Conservation (phyloP, 2,329 filamentous ascomycete genomes). For the Colletotrichum cordylinicola region DNA sequence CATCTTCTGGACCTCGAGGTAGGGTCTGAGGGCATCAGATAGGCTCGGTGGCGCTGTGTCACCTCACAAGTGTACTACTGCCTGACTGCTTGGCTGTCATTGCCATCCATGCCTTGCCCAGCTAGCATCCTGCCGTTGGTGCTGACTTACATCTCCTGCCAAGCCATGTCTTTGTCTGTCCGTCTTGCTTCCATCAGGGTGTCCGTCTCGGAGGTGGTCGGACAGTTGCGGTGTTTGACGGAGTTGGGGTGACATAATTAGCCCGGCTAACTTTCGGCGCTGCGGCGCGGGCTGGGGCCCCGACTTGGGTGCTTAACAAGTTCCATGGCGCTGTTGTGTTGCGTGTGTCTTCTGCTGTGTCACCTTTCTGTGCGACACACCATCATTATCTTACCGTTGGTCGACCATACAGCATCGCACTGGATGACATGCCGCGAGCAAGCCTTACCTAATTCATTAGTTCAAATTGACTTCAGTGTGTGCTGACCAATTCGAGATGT, state of each 20-base stretch:
- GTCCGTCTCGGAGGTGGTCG: neutral
- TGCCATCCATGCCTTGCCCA: neutral
- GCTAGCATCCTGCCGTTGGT: neutral
- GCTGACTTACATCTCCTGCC: neutral
- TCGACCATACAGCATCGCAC: neutral
- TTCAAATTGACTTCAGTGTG: neutral
- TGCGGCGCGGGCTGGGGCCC: neutral
- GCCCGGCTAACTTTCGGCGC: neutral
- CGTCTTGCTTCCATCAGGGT: neutral
- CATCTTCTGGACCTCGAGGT: neutral
- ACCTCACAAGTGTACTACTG: neutral
- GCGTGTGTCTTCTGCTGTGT: neutral
- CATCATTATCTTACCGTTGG: neutral
- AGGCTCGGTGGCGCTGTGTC: neutral
- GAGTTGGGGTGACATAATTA: neutral
- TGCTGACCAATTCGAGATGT: neutral
- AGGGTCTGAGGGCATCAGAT: neutral
- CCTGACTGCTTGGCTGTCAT: neutral
- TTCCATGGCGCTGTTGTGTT: neutral
- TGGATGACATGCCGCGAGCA: neutral
- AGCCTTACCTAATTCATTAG: neutral
- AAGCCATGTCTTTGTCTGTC: neutral
- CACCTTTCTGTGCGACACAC: neutral
- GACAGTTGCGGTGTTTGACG: neutral
- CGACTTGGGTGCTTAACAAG: neutral